These are phyloP conservation scores for Phytophthora chlamydospora DNA, from an alignment of 352 stramenopile genomes.

Conservation along the genomic window DNA sequence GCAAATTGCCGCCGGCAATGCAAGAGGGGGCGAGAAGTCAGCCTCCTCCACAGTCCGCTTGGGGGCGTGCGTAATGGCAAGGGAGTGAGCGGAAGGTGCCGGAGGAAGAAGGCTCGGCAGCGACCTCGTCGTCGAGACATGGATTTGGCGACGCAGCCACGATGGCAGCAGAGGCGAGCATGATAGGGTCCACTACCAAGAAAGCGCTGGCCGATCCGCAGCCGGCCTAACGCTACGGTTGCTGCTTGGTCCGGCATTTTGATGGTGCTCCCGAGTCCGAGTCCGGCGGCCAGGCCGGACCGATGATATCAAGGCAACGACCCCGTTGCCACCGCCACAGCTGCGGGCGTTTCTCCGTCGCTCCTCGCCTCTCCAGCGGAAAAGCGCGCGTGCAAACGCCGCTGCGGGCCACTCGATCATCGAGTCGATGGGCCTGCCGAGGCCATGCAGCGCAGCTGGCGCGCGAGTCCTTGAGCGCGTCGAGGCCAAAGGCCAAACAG, in stretches of 20 bases:
- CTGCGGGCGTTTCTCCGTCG: conserved; percentile 7
- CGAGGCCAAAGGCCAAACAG: conserved; percentile 11
- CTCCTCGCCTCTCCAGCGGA: background rate
- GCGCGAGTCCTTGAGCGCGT: conserved; percentile 8
- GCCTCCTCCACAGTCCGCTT: conserved; percentile 17
- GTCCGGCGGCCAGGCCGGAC: no score
- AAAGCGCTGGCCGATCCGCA: background rate
- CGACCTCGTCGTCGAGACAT: conserved; percentile 10
- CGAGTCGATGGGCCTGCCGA: conserved; percentile 1
- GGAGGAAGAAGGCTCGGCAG: background rate
- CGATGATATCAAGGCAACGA: background rate
- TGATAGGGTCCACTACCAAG: background rate
- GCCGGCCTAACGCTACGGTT: background rate
- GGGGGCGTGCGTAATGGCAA: conserved; percentile 11
- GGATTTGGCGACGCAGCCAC: background rate
- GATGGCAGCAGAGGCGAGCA: no score
- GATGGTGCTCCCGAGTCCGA: background rate
- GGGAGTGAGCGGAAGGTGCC: conserved; percentile 8
- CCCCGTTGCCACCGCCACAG: background rate
- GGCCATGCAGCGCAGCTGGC: conserved; percentile 27
- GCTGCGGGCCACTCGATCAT: conserved; percentile 16
- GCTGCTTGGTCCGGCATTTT: conserved; percentile 4
- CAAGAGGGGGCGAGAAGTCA: conserved; percentile 5
- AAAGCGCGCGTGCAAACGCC: background rate
- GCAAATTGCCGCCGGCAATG: background rate